Percentiles rank a stretch among this genome's conserved stretches.
Conservation (phyloP, 495 filamentous ascomycete species). For the Hypomontagnella monticulosa region DNA sequence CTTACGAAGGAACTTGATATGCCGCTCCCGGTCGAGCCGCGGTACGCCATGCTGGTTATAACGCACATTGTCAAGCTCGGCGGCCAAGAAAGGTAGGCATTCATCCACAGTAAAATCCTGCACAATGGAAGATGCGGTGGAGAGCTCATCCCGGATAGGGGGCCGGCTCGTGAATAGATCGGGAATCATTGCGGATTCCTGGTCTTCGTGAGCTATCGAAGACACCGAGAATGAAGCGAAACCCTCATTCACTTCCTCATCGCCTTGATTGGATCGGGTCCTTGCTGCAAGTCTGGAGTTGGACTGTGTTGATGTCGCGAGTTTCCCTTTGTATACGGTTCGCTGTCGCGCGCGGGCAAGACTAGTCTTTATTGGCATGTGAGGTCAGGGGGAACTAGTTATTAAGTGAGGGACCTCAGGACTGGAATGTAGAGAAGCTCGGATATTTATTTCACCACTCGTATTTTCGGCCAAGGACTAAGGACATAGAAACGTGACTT, state of each 20-base stretch:
- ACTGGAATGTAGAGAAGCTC: conserved; percentile 28
- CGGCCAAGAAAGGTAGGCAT: conserved; percentile 75
- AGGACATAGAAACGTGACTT: conserved; percentile 11
- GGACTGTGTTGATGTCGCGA: conserved; percentile 5
- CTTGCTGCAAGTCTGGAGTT: conserved; percentile 7
- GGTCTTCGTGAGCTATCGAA: conserved; percentile 35
- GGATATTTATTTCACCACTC: conserved; percentile 11
- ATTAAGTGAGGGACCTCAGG: conserved; percentile 9
- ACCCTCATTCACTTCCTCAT: conserved; percentile 12
- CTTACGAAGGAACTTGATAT: conserved; percentile 78
- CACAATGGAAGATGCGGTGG: conserved; percentile 71
- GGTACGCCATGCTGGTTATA: conserved; percentile 79
- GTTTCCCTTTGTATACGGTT: conserved; percentile 27
- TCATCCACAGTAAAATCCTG: conserved; percentile 73
- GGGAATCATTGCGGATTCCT: conserved; percentile 62
- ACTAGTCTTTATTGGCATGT: conserved; percentile 47
- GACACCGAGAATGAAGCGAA: conserved; percentile 7
- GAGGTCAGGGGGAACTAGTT: conserved; percentile 3
- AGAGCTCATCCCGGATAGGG: conserved; percentile 71
- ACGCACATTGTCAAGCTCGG: conserved; percentile 50
- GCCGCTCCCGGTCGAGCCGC: conserved; percentile 71
- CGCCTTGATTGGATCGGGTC: conserved; percentile 14
- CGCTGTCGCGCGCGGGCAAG: conserved; percentile 45
- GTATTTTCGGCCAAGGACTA: conserved; percentile 5
- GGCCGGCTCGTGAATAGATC: conserved; percentile 71